Base-by-base conservation (phyloP, 148 eudicot genomes). In the Chenopodium suecicum region DNA sequence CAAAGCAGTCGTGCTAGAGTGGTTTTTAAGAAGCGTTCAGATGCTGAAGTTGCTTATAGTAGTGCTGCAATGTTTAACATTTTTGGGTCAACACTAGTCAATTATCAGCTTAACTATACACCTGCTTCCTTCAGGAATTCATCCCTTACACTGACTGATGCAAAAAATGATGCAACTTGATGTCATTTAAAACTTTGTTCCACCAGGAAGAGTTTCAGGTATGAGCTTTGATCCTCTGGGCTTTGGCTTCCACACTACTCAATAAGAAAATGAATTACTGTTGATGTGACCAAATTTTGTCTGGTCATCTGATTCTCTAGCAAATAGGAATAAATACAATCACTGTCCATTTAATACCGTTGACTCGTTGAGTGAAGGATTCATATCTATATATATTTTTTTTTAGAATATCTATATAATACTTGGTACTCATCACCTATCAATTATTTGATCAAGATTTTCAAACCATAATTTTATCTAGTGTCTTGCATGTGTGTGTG, bases 41-140 rank as follows among this genome's bases (percentile, higher is more conserved):
- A 94, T 90, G 99, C 99, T 83, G 93, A 94, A 87, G 92, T 92
- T 86, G 99, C 99, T 83, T 88, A 81, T 68, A 91, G 88, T 76
- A 96, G 99, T 84, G 91, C 98, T 41, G 87, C 88, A 46, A 88
- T 74, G 82, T 92, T 96, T 82, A 90, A 88, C 76, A 92, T 96
- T 70, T 94, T 96, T 84, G 97, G 98, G 56, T 72, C 94, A 68
- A 82, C 77, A 27, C 79, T 84, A 74, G 98, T 96, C 79, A 90
- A 84, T 85, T 96, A 92, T 88, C 89, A 91, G 87, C 93, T 96
- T 73, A 91, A 83, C 82, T 90, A 89, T 82, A 70, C 82, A 9
- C 97, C 95, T 22, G 76, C 75, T 73, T 85, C 94, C 5, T 83
- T 87, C 5, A 81, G 81, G 78, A 82, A 79, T 76, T 82, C 82